phyloP scores from a whole-genome alignment of 768 basidiomycete genomes.

The Mycena indigotica region DNA sequence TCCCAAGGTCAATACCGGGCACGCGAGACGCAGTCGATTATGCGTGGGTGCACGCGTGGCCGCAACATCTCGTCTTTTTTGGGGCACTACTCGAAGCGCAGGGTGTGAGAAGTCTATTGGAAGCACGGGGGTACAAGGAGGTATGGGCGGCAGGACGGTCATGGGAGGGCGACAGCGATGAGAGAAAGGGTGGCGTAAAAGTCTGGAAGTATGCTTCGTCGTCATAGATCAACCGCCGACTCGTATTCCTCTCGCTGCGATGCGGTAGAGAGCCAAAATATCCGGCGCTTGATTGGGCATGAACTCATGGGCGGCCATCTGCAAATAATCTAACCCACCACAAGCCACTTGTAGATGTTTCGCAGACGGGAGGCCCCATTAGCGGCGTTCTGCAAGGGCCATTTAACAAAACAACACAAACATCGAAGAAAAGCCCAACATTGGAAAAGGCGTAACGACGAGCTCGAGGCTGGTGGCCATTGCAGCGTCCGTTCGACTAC shows the following conservation, averaged over 20 bases:
- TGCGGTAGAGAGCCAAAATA: neutral
- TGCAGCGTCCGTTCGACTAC: neutral
- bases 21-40: conserved; percentile 32
- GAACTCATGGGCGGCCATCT: neutral
- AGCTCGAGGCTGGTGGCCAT: neutral
- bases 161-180: conserved; percentile 74
- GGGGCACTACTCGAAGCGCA: conserved; percentile 66
- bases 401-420: neutral
- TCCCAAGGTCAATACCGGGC: conserved; percentile 55
- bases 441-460: conserved; percentile 15
- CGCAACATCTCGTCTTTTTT: conserved; percentile 80
- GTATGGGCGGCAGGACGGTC: conserved; percentile 64
- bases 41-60: conserved; percentile 77
- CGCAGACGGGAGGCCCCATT: neutral
- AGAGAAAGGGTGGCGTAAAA: conserved; percentile 66
- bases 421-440: neutral
- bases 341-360: conserved; percentile 2
- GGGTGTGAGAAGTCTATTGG: conserved; percentile 50
- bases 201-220: conserved; percentile 59
- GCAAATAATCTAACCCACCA: conserved; percentile 6
- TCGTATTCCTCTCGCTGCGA: conserved; percentile 11
- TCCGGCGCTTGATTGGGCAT: conserved; percentile 1
- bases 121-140: conserved; percentile 61
- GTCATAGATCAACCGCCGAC: conserved; percentile 7
- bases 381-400: neutral